Evolutionary conservation across 2,329 filamentous ascomycete species (phyloP).

Genomic region (Neonectria magnoliae): DNA sequence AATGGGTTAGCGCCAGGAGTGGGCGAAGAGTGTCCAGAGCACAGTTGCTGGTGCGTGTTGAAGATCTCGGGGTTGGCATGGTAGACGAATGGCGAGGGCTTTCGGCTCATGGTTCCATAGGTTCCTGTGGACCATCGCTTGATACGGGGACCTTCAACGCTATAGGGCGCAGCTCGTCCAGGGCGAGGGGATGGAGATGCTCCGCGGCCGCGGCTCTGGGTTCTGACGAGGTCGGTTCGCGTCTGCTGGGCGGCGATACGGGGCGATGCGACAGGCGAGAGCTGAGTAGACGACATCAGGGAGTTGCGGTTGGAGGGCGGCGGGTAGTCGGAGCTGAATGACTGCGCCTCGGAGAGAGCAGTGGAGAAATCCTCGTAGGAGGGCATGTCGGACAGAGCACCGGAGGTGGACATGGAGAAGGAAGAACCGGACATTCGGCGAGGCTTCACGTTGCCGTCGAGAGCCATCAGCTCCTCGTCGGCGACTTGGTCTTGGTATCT

Average conservation of each 20-base stretch:
- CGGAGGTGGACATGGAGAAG: constrained; percentile 75
- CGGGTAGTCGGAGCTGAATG: constrained; percentile 74
- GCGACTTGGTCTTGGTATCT: constrained; percentile 59
- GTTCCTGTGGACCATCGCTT: constrained; percentile 85
- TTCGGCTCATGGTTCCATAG: constrained; percentile 67
- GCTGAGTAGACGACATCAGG: constrained; percentile 74
- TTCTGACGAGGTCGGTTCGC: constrained; percentile 69
- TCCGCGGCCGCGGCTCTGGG: constrained; percentile 71
- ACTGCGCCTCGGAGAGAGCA: constrained; percentile 72
- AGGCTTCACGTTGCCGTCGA: constrained; percentile 63
- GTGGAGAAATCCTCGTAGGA: constrained; percentile 78
- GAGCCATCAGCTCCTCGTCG: constrained; percentile 61
- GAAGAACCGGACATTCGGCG: constrained; percentile 78
- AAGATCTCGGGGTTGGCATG: constrained; percentile 69
- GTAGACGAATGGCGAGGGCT: constrained; percentile 70
- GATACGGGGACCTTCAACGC: constrained; percentile 70
- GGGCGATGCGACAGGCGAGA: constrained; percentile 79
- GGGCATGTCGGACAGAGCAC: constrained; percentile 72
- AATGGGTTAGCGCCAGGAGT: constrained; percentile 58
- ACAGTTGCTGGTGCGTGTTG: constrained; percentile 65
- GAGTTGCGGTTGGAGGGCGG: constrained; percentile 74
- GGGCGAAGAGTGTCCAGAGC: constrained; percentile 52
- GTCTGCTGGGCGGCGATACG: constrained; percentile 70
- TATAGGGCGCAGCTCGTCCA: constrained; percentile 76
- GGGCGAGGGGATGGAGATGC: constrained; percentile 78